Percentiles rank a stretch among this genome's conserved stretches.
Conservation (phyloP, 176 grass and related monocot genomes). For the Oropetium thomaeum region DNA sequence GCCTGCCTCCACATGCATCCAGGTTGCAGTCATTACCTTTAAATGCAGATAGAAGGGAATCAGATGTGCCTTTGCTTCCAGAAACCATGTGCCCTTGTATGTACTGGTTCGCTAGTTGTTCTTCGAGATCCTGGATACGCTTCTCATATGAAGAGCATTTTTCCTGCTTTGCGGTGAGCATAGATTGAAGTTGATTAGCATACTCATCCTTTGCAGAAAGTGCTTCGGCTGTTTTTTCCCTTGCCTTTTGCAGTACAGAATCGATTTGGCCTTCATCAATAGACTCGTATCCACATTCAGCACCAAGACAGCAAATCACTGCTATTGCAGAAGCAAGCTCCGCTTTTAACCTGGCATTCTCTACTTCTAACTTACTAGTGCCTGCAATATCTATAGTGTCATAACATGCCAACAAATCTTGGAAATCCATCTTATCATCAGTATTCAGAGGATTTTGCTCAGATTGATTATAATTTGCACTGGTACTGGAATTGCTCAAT, state of each 20-base stretch:
- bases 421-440: slow-evolving; percentile 64
- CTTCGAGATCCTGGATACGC: slow-evolving; percentile 88
- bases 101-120: slow-evolving; percentile 72
- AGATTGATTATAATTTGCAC: slow-evolving; percentile 41
- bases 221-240: slow-evolving; percentile 73
- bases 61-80: slow-evolving; percentile 52
- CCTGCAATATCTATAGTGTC: slow-evolving; percentile 78
- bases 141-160: slow-evolving; percentile 75
- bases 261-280: slow-evolving; percentile 62
- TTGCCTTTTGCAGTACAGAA: slow-evolving; percentile 50
- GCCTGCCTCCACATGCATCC: slow-evolving; percentile 48
- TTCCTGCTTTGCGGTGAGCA: slow-evolving; percentile 61
- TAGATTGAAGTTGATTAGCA: slow-evolving; percentile 63
- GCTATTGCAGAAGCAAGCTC: slow-evolving; percentile 94
- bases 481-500: slow-evolving; percentile 35
- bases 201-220: slow-evolving; percentile 79
- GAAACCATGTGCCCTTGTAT: slow-evolving; percentile 58
- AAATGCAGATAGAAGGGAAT: slow-evolving; percentile 51
- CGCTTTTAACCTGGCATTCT: slow-evolving; percentile 89
- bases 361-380: slow-evolving; percentile 89
- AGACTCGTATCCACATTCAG: slow-evolving; percentile 63
- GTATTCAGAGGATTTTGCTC: slow-evolving; percentile 43
- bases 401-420: slow-evolving; percentile 54
- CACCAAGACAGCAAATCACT: slow-evolving; percentile 55
- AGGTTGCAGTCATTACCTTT: slow-evolving; percentile 58